Conservation (phyloP, 1,284 basidiomycete genomes). For the Ustilago vetiveriae region DNA sequence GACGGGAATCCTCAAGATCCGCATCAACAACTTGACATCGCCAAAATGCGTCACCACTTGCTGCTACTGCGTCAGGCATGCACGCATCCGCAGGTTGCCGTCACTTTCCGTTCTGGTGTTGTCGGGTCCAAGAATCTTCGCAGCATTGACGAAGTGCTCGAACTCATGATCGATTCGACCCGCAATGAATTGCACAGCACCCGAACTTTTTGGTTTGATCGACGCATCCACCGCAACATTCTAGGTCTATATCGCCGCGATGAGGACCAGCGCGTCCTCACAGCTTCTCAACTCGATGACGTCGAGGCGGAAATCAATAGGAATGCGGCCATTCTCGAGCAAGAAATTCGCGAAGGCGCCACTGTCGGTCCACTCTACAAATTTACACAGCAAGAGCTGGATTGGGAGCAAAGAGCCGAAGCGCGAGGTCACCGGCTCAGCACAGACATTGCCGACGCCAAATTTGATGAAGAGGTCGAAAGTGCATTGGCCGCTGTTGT, state of each 20-base stretch:
- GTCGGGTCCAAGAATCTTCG: slow-evolving; percentile 50
- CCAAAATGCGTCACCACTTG: slow-evolving; percentile 49
- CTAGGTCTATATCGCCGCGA: slow-evolving; percentile 52
- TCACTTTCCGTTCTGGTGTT: slow-evolving; percentile 36
- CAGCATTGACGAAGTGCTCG: slow-evolving; percentile 62
- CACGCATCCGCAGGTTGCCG: slow-evolving; percentile 62
- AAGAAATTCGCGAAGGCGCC: slow-evolving; percentile 31
- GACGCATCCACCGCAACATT: slow-evolving; percentile 50
- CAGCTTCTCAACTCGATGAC: slow-evolving; percentile 33
- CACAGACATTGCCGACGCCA: background rate
- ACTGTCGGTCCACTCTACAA: slow-evolving; percentile 45
- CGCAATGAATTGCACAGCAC: slow-evolving; percentile 36
- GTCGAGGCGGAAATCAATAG: slow-evolving; percentile 33
- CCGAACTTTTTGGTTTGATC: slow-evolving; percentile 28
- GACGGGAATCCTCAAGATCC: slow-evolving; percentile 39
- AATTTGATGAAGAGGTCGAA: slow-evolving; percentile 13
- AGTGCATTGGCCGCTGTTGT: slow-evolving; percentile 10
- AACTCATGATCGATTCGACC: slow-evolving; percentile 58
- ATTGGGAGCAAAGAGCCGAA: slow-evolving; percentile 26
- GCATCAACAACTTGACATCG: slow-evolving; percentile 41
- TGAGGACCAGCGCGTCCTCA: slow-evolving; percentile 34
- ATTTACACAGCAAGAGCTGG: slow-evolving; percentile 38
- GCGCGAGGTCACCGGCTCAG: slow-evolving; percentile 8
- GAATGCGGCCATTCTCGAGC: slow-evolving; percentile 25
- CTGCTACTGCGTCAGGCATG: slow-evolving; percentile 61